Evolutionary conservation across 179 eudicot genomes (phyloP).

Genomic region (Camellia oleifera): DNA sequence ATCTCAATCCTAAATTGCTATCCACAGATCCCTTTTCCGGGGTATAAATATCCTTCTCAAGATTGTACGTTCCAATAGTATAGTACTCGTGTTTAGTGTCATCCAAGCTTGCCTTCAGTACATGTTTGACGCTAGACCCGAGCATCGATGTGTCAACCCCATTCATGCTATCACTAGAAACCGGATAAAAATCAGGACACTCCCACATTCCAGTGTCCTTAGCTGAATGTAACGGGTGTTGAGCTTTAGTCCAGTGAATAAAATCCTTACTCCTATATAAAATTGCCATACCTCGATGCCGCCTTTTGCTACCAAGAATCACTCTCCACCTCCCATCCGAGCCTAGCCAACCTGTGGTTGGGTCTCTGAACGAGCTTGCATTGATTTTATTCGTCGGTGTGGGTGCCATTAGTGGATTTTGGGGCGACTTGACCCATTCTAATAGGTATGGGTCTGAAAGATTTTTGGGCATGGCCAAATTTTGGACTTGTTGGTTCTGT

Average conservation of each 20-base stretch:
- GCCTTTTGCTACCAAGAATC: constrained; percentile 23
- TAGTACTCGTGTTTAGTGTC: constrained; percentile 46
- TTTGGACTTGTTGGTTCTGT: constrained; percentile 42
- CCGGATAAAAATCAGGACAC: constrained; percentile 70
- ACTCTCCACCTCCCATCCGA: constrained; percentile 39
- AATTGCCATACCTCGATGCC: constrained; percentile 32
- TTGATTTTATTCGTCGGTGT: constrained; percentile 25
- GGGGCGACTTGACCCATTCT: constrained; percentile 31
- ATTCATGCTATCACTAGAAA: constrained; percentile 12
- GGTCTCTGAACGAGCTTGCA: constrained; percentile 35
- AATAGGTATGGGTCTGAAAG: constrained; percentile 43
- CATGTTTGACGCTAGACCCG: constrained; percentile 28
- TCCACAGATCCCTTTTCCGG: constrained; percentile 37
- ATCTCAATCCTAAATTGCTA: constrained; percentile 38
- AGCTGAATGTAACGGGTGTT: constrained; percentile 38
- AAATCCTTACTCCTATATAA: constrained; percentile 45
- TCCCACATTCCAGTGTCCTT: constrained; percentile 54
- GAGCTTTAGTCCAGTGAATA: constrained; percentile 28
- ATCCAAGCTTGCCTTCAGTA: constrained; percentile 51
- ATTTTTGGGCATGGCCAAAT: constrained; percentile 46
- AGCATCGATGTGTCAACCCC: constrained; percentile 34
- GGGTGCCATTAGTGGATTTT: constrained; percentile 35
- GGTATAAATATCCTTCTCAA: constrained; percentile 23
- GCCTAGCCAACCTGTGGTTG: constrained; percentile 48
- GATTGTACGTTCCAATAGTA: constrained; percentile 41